Evolutionary conservation across 352 stramenopile genomes (phyloP).

Genomic region (Thraustochytrium striatum): DNA sequence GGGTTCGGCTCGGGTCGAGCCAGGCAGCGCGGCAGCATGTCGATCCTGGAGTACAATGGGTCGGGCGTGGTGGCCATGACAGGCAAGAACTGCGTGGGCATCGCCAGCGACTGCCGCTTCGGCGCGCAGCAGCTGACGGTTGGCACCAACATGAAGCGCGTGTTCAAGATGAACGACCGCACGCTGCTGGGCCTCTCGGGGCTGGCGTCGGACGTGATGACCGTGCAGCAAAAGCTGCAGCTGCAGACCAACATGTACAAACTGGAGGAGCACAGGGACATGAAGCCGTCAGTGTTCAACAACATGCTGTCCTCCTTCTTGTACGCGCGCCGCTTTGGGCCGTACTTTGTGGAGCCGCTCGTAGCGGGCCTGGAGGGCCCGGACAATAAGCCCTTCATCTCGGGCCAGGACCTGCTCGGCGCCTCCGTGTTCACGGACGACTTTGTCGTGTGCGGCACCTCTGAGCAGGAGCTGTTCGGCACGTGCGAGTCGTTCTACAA

Average conservation of each 20-base stretch:
- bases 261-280: conserved; percentile 95
- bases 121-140: conserved; percentile 94
- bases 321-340: conserved; percentile 77
- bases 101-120: conserved; percentile 93
- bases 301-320: conserved; percentile 77
- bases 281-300: conserved; percentile 94
- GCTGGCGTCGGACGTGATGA: conserved; percentile 96
- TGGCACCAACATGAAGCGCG: conserved; percentile 94
- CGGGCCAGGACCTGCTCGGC: conserved; percentile 95
- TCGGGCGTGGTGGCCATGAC: conserved; percentile 97
- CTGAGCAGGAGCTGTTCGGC: conserved; percentile 94
- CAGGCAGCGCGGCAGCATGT: too few species aligned
- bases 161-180: conserved; percentile 95
- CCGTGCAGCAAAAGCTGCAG: conserved; percentile 79
- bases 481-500: conserved; percentile 98
- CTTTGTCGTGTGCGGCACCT: conserved; percentile 96
- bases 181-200: conserved; percentile 91
- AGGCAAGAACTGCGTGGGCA: conserved; percentile 98
- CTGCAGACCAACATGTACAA: conserved; percentile 96
- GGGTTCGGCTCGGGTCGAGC: too few species aligned
- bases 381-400: conserved; percentile 89
- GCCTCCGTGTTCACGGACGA: conserved; percentile 90
- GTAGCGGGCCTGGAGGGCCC: conserved; percentile 89
- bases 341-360: conserved; percentile 97
- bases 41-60: conserved; percentile 94